Conservation (phyloP, 1,284 basidiomycete genomes). For the Peniophora sp. region DNA sequence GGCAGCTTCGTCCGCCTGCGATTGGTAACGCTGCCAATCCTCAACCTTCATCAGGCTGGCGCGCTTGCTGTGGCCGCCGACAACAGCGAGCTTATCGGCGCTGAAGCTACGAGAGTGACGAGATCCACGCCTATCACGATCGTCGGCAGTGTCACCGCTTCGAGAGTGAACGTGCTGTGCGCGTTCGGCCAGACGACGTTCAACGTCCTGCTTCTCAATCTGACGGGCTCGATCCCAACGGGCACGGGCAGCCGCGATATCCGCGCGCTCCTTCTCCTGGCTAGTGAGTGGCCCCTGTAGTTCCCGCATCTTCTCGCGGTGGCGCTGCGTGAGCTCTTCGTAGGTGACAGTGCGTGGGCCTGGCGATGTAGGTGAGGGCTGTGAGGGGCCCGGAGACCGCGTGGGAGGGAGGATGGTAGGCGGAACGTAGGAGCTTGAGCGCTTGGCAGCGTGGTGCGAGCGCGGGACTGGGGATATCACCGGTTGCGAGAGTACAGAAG, state of each 20-base stretch:
- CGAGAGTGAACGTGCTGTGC: slow-evolving; percentile 17
- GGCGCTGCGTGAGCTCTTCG: slow-evolving; percentile 75
- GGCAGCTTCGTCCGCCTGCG: slow-evolving; percentile 32
- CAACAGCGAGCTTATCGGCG: slow-evolving; percentile 46
- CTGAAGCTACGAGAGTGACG: slow-evolving; percentile 48
- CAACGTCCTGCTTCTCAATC: slow-evolving; percentile 61
- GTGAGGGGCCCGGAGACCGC: slow-evolving; percentile 21
- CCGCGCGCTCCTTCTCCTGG: slow-evolving; percentile 63
- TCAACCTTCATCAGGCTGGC: slow-evolving; percentile 72
- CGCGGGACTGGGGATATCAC: neutral
- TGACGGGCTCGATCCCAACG: slow-evolving; percentile 72
- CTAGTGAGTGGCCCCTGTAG: slow-evolving; percentile 69
- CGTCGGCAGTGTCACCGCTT: slow-evolving; percentile 36
- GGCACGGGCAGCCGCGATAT: slow-evolving; percentile 56
- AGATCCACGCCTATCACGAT: slow-evolving; percentile 38
- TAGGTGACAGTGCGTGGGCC: slow-evolving; percentile 56
- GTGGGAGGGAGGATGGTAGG: slow-evolving; percentile 58
- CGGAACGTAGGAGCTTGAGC: slow-evolving; percentile 15
- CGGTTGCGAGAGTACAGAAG: neutral
- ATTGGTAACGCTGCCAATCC: slow-evolving; percentile 72
- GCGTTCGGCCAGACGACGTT: slow-evolving; percentile 62
- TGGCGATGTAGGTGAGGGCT: slow-evolving; percentile 18
- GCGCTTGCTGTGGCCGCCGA: slow-evolving; percentile 39
- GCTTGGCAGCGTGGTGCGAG: neutral
- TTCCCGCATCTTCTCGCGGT: slow-evolving; percentile 69